Evolutionary conservation across 163 green algal genomes (phyloP).

Genomic region (Smithsoniella earleae): DNA sequence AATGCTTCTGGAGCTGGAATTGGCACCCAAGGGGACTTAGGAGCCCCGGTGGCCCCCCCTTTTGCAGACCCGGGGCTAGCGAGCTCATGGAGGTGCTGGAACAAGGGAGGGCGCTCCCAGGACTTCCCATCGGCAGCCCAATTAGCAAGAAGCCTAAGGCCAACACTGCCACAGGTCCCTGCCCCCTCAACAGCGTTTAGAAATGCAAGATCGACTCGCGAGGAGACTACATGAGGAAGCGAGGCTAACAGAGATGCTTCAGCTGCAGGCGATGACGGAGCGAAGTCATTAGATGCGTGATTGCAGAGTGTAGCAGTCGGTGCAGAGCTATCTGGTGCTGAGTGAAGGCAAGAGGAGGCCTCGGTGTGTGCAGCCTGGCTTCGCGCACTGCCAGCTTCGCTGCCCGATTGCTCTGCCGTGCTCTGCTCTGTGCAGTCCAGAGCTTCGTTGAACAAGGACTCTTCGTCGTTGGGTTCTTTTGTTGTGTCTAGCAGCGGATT

Average conservation of each 20-base stretch:
- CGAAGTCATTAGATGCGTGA: too few species aligned
- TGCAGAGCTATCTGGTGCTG: neutral
- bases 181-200: neutral
- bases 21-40: neutral
- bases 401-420: neutral
- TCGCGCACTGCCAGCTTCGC: too few species aligned
- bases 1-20: neutral
- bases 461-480: neutral
- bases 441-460: neutral
- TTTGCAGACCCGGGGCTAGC: neutral
- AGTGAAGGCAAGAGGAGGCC: neutral
- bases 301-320: too few species aligned
- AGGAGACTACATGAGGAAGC: neutral
- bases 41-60: neutral
- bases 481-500: neutral
- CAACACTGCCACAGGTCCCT: neutral
- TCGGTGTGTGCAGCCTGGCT: neutral
- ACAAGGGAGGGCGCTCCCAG: slow-evolving; percentile 21
- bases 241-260: neutral
- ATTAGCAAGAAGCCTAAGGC: neutral
- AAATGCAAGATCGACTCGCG: neutral
- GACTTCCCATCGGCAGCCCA: slow-evolving; percentile 6
- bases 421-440: slow-evolving; percentile 7
- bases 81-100: slow-evolving; percentile 10
- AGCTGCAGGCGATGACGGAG: neutral